phyloP scores from a whole-genome alignment of 257 asterid species.

The Solanum pinnatisectum region DNA sequence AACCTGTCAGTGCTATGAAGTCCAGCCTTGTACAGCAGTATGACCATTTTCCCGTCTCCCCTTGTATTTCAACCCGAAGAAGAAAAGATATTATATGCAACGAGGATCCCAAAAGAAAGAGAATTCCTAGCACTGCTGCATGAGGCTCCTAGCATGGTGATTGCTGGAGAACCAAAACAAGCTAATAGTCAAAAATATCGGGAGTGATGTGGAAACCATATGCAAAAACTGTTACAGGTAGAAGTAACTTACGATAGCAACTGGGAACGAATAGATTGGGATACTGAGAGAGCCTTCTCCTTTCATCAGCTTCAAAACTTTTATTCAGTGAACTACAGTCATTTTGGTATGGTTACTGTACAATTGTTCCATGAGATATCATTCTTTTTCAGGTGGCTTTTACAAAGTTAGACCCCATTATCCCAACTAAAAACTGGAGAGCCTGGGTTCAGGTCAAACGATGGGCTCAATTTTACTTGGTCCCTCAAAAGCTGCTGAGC shows the following conservation, averaged over 20 bases:
- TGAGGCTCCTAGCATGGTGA: neutral
- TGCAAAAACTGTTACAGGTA: neutral
- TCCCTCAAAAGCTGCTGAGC: conserved; percentile 38
- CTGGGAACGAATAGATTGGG: neutral
- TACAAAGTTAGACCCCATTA: conserved; percentile 10
- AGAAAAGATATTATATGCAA: neutral
- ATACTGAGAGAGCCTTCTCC: neutral
- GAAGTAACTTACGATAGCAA: neutral
- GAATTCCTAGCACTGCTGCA: neutral
- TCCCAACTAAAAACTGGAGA: conserved; percentile 5
- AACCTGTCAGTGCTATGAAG: neutral
- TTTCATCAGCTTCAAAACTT: neutral
- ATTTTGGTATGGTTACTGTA: neutral
- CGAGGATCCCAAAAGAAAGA: neutral
- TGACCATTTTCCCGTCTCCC: neutral
- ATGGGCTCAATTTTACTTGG: conserved; percentile 19
- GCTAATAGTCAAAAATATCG: neutral
- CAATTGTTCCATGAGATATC: neutral
- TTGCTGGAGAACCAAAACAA: neutral
- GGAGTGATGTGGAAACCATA: neutral
- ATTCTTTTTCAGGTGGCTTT: neutral
- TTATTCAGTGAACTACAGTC: neutral
- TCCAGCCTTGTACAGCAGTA: neutral
- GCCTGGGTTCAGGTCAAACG: conserved; percentile 19
- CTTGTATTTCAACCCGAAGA: neutral